Evolutionary conservation across 371 early-diverging fungal species (phyloP).

Genomic region (Gilbertella persicaria): DNA sequence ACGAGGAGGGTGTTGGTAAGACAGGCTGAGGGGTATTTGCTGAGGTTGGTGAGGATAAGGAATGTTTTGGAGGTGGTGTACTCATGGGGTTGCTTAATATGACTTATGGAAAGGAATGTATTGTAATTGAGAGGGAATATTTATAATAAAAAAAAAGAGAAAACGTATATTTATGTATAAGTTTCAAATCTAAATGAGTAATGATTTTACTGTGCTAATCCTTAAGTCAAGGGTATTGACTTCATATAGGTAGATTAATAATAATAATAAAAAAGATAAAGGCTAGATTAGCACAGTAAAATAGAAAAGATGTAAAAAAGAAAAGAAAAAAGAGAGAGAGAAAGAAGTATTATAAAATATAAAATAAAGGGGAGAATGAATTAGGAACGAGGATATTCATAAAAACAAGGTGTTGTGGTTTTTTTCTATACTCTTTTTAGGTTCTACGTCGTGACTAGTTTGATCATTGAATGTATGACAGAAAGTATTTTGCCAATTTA

Average conservation of each 20-base stretch:
- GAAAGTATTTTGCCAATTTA: background rate
- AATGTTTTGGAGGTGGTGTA: slow-evolving; percentile 39
- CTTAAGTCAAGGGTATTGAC: background rate
- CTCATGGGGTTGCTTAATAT: slow-evolving; percentile 16
- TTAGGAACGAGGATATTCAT: background rate
- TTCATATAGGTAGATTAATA: background rate
- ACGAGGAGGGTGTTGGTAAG: slow-evolving; percentile 48
- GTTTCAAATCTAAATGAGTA: background rate
- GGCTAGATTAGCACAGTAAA: background rate
- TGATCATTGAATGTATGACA: no score
- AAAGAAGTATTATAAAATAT: background rate
- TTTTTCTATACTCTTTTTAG: no score
- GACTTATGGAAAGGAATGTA: background rate
- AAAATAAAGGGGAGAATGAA: background rate
- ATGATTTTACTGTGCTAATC: background rate
- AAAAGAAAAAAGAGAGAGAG: background rate
- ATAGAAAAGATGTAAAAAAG: background rate
- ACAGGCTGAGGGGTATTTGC: slow-evolving; percentile 26
- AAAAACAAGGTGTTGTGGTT: background rate
- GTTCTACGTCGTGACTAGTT: no score
- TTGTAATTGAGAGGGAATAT: background rate
- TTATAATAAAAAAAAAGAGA: background rate
- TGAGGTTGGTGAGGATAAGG: slow-evolving; percentile 43
- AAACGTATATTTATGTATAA: background rate
- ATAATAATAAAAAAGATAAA: background rate